Conservation (phyloP, 2,329 filamentous ascomycete species). For the Verticillium tricorpus region DNA sequence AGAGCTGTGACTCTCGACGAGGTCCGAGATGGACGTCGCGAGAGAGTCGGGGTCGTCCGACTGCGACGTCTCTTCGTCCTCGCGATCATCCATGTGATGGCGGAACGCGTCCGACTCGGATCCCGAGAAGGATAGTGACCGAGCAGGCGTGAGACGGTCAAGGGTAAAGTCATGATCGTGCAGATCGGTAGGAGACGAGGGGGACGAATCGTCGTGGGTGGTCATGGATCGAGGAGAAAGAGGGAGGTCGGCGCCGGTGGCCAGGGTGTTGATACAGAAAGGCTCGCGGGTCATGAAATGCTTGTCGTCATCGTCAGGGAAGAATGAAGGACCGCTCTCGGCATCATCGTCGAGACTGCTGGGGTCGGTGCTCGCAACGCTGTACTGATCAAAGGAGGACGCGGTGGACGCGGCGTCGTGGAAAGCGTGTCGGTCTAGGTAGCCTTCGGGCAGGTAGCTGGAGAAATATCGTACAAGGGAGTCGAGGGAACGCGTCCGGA, state of each 20-base stretch:
- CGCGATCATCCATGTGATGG: conserved; percentile 26
- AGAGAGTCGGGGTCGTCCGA: conserved; percentile 39
- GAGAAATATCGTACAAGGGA: conserved; percentile 57
- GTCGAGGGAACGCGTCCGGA: conserved; percentile 54
- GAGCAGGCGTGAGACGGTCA: conserved; percentile 33
- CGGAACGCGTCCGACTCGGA: conserved; percentile 39
- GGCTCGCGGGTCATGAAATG: conserved; percentile 14
- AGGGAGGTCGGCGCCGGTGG: conserved; percentile 27
- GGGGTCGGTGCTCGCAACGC: conserved; percentile 31
- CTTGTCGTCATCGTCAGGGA: conserved; percentile 34
- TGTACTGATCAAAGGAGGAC: conserved; percentile 29
- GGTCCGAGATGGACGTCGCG: conserved; percentile 40
- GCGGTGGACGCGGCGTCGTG: conserved; percentile 24
- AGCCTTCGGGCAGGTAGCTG: conserved; percentile 51
- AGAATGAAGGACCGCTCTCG: conserved; percentile 28
- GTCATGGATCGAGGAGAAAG: conserved; percentile 47
- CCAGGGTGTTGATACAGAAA: conserved; percentile 18
- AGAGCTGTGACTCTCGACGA: conserved; percentile 32
- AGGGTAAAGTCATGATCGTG: conserved; percentile 26
- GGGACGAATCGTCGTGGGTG: conserved; percentile 39
- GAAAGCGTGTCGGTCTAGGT: conserved; percentile 34
- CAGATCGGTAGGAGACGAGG: conserved; percentile 28
- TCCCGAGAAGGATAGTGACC: conserved; percentile 48
- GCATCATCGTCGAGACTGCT: conserved; percentile 32
- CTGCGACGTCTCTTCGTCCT: conserved; percentile 35